Conservation (phyloP, 1,139 yeast species). For the Martiniozyma asiatica region DNA sequence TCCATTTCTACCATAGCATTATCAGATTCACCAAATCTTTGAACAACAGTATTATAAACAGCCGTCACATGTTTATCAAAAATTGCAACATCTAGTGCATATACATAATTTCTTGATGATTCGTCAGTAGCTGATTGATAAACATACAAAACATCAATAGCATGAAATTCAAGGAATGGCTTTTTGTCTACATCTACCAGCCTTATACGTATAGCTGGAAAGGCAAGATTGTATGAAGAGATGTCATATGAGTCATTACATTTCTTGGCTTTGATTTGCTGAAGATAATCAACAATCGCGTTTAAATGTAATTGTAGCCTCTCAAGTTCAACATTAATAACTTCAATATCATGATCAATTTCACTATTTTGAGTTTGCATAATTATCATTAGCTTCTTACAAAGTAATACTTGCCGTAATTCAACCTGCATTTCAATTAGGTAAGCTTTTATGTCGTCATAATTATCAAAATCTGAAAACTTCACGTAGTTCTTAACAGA, state of each 20-base stretch:
- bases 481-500: slow-evolving; percentile 56
- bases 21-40: slow-evolving; percentile 26
- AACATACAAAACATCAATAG: slow-evolving; percentile 29
- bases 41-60: slow-evolving; percentile 17
- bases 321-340: slow-evolving; percentile 46
- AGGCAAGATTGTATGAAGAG: slow-evolving; percentile 29
- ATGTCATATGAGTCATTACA: slow-evolving; percentile 27
- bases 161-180: slow-evolving; percentile 38
- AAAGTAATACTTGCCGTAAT: slow-evolving; percentile 29
- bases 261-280: slow-evolving; percentile 23
- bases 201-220: slow-evolving; percentile 40
- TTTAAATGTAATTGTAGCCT: slow-evolving; percentile 45
- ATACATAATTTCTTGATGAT: slow-evolving; percentile 29
- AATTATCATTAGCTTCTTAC: slow-evolving; percentile 22
- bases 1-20: slow-evolving; percentile 38
- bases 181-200: slow-evolving; percentile 29
- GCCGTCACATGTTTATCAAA: slow-evolving; percentile 16
- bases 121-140: slow-evolving; percentile 35
- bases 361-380: slow-evolving; percentile 18
- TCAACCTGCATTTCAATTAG: slow-evolving; percentile 46
- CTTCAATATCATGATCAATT: slow-evolving; percentile 20
- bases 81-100: slow-evolving; percentile 22
- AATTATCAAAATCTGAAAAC: slow-evolving; percentile 62
- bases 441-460: slow-evolving; percentile 40
- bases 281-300: slow-evolving; percentile 48